These are phyloP conservation scores for Parascedosporium putredinis DNA, from an alignment of 2,329 filamentous ascomycete species.

Conservation along the genomic window DNA sequence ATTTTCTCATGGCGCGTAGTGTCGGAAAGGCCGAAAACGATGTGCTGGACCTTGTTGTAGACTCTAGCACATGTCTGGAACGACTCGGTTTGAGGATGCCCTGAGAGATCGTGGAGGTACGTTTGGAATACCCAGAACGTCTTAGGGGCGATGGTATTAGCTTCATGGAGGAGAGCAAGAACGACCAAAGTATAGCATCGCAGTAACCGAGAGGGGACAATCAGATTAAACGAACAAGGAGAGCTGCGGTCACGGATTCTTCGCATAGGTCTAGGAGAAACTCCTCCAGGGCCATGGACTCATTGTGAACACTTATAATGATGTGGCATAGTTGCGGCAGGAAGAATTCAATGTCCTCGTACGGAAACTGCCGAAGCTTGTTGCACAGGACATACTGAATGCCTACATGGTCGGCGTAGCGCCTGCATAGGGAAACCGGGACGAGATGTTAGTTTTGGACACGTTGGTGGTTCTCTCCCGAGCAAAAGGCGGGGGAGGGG, in stretches of 20 bases:
- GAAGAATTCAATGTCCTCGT: conserved; percentile 90
- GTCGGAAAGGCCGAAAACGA: conserved; percentile 71
- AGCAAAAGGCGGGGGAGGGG: conserved; percentile 2
- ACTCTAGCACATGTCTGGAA: conserved; percentile 76
- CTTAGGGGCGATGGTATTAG: conserved; percentile 30
- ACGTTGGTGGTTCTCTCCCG: background rate
- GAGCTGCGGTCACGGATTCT: conserved; percentile 73
- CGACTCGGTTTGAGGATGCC: conserved; percentile 62
- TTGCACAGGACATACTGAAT: conserved; percentile 84
- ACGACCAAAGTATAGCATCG: background rate
- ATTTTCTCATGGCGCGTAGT: conserved; percentile 61
- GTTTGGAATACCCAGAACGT: conserved; percentile 89
- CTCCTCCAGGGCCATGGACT: conserved; percentile 84
- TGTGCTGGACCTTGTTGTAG: conserved; percentile 82
- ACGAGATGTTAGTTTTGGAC: background rate
- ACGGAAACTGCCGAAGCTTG: conserved; percentile 80
- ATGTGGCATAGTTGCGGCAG: conserved; percentile 80
- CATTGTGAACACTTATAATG: conserved; percentile 79
- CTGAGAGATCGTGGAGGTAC: conserved; percentile 70
- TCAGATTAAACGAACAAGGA: conserved; percentile 49
- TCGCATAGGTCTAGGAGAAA: conserved; percentile 79
- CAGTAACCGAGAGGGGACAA: conserved; percentile 6
- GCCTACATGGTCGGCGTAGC: conserved; percentile 81
- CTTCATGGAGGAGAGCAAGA: conserved; percentile 4
- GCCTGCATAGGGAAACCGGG: conserved; percentile 35